Conservation (phyloP, 1,284 basidiomycete species). For the Malassezia cuniculi region DNA sequence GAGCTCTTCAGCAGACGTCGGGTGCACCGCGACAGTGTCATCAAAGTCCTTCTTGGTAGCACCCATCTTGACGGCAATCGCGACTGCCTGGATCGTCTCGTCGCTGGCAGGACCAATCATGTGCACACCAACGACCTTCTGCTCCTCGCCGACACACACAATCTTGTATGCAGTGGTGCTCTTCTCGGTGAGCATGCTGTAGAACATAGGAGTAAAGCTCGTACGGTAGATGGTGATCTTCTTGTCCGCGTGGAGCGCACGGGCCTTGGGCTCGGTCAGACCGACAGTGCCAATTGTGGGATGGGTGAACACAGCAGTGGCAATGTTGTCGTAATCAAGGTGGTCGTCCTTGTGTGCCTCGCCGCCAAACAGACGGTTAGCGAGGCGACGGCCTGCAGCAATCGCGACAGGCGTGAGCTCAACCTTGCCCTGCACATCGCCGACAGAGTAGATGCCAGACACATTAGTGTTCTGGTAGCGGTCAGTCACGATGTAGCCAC, state of each 20-base stretch:
- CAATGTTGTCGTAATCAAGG: constrained; percentile 77
- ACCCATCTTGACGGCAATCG: constrained; percentile 88
- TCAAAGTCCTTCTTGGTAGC: constrained; percentile 42
- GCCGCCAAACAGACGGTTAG: constrained; percentile 79
- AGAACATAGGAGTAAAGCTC: constrained; percentile 45
- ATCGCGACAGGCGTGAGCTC: constrained; percentile 96
- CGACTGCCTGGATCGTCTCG: constrained; percentile 86
- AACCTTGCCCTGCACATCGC: constrained; percentile 82
- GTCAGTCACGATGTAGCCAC: constrained; percentile 74
- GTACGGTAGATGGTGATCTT: constrained; percentile 75
- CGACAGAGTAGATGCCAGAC: constrained; percentile 64
- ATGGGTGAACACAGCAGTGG: constrained; percentile 47
- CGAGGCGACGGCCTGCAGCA: constrained; percentile 75
- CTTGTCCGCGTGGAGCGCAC: constrained; percentile 69
- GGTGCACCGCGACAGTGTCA: constrained; percentile 43
- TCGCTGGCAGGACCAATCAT: constrained; percentile 71
- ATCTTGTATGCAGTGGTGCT: constrained; percentile 80
- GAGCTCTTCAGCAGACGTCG: constrained; percentile 38
- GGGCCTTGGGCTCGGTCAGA: constrained; percentile 70
- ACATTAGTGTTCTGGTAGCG: constrained; percentile 68
- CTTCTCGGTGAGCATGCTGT: constrained; percentile 42
- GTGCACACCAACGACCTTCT: constrained; percentile 87
- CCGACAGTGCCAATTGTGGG: constrained; percentile 34
- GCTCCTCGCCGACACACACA: constrained; percentile 68
- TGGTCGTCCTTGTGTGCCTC: constrained; percentile 73